Evolutionary conservation across 164 flowering plant genomes (phyloP).

Genomic region (Annona squamosa): DNA sequence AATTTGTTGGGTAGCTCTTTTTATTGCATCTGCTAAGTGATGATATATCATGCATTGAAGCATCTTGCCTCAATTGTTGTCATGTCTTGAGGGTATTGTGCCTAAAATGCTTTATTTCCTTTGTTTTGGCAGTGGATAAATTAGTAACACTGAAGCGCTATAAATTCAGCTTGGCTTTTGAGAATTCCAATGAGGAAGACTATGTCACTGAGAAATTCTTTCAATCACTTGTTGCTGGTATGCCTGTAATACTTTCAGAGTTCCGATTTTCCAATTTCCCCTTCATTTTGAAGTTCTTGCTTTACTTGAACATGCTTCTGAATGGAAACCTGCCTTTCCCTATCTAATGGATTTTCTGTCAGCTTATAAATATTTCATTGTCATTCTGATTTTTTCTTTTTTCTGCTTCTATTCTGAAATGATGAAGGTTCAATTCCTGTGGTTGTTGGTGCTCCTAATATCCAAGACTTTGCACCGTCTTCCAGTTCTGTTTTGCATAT

Average conservation of each 20-base stretch:
- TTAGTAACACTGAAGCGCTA: conserved; percentile 75
- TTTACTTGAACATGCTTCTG: background rate
- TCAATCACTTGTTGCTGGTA: conserved; percentile 99
- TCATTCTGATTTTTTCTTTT: background rate
- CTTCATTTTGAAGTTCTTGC: background rate
- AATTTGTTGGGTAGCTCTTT: background rate
- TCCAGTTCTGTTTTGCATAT: conserved; percentile 68
- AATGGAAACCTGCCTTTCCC: background rate
- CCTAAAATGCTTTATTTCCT: conserved; percentile 4
- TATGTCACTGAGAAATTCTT: conserved; percentile 96
- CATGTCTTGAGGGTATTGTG: background rate
- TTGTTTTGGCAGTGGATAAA: conserved; percentile 68
- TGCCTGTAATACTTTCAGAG: background rate
- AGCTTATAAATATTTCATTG: background rate
- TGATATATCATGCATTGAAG: too few relatives aligned
- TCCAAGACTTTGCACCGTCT: conserved; percentile 85
- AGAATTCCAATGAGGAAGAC: conserved; percentile 97
- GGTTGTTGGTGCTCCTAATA: conserved; percentile 94
- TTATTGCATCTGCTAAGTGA: conserved; percentile 1
- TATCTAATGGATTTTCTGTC: background rate
- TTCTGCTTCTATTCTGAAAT: background rate
- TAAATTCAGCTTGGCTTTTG: conserved; percentile 97
- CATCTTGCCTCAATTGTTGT: background rate
- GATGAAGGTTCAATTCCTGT: conserved; percentile 72
- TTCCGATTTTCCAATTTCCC: background rate